Percentiles rank a stretch among this genome's conserved stretches.
phyloP scores from a whole-genome alignment of 495 filamentous ascomycete species.

The Hypoxylon crocopeplum region DNA sequence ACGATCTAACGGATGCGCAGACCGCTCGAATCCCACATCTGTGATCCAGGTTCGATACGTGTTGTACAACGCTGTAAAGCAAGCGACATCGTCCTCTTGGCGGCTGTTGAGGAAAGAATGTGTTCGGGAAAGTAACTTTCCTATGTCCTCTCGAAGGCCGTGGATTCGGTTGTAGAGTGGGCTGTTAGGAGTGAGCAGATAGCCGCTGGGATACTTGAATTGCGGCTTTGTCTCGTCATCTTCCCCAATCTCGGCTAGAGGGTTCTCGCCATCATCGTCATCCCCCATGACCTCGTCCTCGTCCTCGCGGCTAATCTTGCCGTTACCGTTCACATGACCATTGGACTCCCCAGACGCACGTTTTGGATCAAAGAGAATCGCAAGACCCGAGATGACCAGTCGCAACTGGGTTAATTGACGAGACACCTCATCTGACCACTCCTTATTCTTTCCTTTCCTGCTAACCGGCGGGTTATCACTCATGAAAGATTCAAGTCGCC shows the following conservation, averaged over 20 bases:
- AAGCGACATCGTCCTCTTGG: conserved; percentile 94
- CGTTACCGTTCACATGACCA: conserved; percentile 44
- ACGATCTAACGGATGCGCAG: conserved; percentile 90
- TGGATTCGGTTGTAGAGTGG: conserved; percentile 78
- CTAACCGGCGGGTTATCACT: conserved; percentile 84
- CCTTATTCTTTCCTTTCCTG: conserved; percentile 92
- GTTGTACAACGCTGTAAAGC: conserved; percentile 90
- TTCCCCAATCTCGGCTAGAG: conserved; percentile 71
- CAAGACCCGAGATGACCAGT: conserved; percentile 85
- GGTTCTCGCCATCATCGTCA: conserved; percentile 67
- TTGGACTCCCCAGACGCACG: conserved; percentile 61
- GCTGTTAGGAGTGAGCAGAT: conserved; percentile 69
- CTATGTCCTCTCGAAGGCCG: conserved; percentile 76
- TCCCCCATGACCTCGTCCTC: conserved; percentile 60
- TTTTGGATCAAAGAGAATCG: conserved; percentile 84
- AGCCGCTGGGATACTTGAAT: conserved; percentile 86
- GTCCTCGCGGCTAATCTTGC: conserved; percentile 37
- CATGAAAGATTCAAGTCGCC: conserved; percentile 74
- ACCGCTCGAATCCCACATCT: conserved; percentile 94
- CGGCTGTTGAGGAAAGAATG: conserved; percentile 83
- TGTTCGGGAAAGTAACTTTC: conserved; percentile 79
- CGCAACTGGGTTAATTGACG: conserved; percentile 85
- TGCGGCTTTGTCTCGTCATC: conserved; percentile 83
- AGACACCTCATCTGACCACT: conserved; percentile 97
- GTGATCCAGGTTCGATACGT: conserved; percentile 97